Base-by-base conservation (phyloP, 2,329 filamentous ascomycete species). In the Microsporum audouinii region DNA sequence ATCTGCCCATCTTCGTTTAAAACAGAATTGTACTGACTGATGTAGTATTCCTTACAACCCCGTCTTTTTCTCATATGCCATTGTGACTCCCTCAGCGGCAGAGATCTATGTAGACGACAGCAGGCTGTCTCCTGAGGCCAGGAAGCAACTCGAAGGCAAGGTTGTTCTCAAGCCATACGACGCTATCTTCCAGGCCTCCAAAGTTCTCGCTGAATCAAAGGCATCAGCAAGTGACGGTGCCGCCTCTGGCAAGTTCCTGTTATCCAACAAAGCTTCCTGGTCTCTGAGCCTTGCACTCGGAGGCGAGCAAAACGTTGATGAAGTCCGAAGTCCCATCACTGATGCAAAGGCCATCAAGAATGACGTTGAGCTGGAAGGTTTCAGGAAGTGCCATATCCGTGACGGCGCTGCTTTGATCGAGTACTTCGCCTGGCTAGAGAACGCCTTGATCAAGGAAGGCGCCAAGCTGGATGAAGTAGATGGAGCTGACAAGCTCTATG, bases 341-440 rank as follows among this genome's bases (percentile, higher is more conserved):
- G 91, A 96, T 74, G 84, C 91, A 39, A 99, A 99, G 77, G 91
- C 94, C 5, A 80, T 97, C 72, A 99, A 99, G 77, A 99, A 96
- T 68, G 84, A 89, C 61, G 85, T 83, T 0, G 94, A 99, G 72
- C 78, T 96, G 51, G 84, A 89, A 68, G 94, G 94, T 63, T 97
- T 99, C 94, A 84, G 91, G 63, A 84, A 88, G 61, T 97, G 94
- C 71, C 94, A 99, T 71, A 84, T 97, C 66, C 85, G 94, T 65
- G 94, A 99, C 69, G 94, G 94, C 55, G 91, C 90, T 55, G 92
- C 94, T 1, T 75, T 97, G 63, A 91, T 85, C 61, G 86, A 96
- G 71, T 99, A 91, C 73, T 96, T 99, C 73, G 90, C 94, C 10
- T 99, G 94, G 94, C 82, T 99, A 2, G 94, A 99, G 73, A 84